A percentile compares a stretch with the other conserved stretches of the same genome.
Evolutionary conservation across 2,329 filamentous ascomycete species (phyloP).

Genomic region (Fusarium nodosum): DNA sequence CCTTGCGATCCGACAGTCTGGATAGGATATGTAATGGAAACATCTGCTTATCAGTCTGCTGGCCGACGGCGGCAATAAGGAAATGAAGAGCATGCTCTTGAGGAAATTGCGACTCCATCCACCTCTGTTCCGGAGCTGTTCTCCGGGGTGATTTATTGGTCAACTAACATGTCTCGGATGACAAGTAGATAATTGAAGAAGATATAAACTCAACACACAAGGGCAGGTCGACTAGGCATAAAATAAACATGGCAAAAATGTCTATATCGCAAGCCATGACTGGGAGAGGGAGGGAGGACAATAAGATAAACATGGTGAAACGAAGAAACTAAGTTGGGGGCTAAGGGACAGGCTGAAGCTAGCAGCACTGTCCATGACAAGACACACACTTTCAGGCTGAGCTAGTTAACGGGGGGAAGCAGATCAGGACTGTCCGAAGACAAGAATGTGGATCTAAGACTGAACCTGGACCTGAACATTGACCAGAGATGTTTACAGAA

Average conservation of each 20-base stretch:
- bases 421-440: conserved; percentile 20
- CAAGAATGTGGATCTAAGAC: conserved; percentile 15
- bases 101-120: conserved; percentile 22
- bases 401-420: conserved; percentile 30
- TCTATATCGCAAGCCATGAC: background rate
- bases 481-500: conserved; percentile 21
- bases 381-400: conserved; percentile 25
- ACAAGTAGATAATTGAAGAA: conserved; percentile 4
- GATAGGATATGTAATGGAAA: conserved; percentile 41
- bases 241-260: background rate
- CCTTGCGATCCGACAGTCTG: conserved; percentile 40
- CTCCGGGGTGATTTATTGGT: background rate
- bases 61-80: conserved; percentile 17
- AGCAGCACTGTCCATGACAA: conserved; percentile 2
- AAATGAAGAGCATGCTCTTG: conserved; percentile 10
- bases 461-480: conserved; percentile 24
- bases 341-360: conserved; percentile 39
- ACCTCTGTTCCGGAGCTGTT: conserved; percentile 3
- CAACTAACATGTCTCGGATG: background rate
- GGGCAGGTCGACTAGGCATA: background rate
- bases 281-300: conserved; percentile 26
- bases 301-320: conserved; percentile 23
- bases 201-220: background rate
- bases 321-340: conserved; percentile 18
- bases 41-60: conserved; percentile 21